Base-by-base conservation (phyloP, 169 alveolate species). In the Cyclospora cayetanensis region DNA sequence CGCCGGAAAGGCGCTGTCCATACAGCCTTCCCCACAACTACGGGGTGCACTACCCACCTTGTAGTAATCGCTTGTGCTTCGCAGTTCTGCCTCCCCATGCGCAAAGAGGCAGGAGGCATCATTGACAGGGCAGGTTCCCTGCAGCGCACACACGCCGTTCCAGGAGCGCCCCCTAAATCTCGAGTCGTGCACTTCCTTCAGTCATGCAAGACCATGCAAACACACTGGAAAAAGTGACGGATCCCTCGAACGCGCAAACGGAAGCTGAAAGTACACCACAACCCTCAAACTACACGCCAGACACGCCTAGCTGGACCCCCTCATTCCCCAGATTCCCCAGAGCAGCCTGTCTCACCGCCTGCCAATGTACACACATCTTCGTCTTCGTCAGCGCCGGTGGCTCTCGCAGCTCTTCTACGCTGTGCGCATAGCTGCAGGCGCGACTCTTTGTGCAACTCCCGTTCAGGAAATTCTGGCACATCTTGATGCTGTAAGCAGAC, bases 31-130 rank as follows among this genome's bases (percentile, higher is more conserved):
- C 9, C 60, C 25, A 50, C 60, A 50, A 50, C 60, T 9, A 9
- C 60, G 9, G 9, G 60, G 18, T 50, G 9, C 18, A 12, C 22
- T 29, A 2, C 91, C 37, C 22, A 76, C 93, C 74, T 91, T 91
- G 66, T 70, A 91, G 83, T 91, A 91, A 60, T 91, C 94, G 53
- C 80, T 68, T 0, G 94, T 91, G 60, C 82, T 43, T 39, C 94
- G 91, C 72, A 91, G 83, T 39, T 91, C 94, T 37, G 70, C 94
- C 89, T 80, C 94, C 31, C 94, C 94, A 60, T 91, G 94, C 27
- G 94, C 94, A n/a, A 43, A 91, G 1, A 60, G 72, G 46, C 91
- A 79, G 5, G 74, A 22, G 42, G 50, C 53, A 35, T 63, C 85
- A 11, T 68, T 60, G 12, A 83, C 77, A 5, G 76, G 77, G 29